Conservation (phyloP, 345 rosid species). For the Nephelium lappaceum region DNA sequence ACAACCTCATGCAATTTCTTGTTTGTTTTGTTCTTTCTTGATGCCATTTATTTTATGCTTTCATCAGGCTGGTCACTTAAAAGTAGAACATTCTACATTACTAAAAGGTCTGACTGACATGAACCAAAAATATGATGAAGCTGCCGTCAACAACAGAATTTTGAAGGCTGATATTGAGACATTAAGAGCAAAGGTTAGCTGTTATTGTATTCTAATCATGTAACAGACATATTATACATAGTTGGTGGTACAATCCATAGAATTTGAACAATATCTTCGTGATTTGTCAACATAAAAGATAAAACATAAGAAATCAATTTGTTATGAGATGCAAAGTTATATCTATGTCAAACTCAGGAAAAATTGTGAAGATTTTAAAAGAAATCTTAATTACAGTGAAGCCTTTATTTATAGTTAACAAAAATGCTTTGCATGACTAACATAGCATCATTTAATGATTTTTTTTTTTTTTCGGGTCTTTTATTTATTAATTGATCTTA, state of each 20-base stretch:
- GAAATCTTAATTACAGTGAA: background rate
- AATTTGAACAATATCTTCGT: background rate
- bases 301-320: background rate
- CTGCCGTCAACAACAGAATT: constrained; percentile 86
- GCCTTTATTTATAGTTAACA: background rate
- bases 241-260: background rate
- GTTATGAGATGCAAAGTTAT: background rate
- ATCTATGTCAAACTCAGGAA: background rate
- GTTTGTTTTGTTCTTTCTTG: background rate
- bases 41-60: constrained; percentile 15
- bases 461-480: background rate
- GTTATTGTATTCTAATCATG: background rate
- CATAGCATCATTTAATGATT: background rate
- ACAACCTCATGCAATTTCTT: background rate
- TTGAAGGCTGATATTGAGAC: constrained; percentile 97
- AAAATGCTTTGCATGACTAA: background rate
- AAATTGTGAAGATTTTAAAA: background rate
- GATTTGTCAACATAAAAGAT: background rate
- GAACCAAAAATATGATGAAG: constrained; percentile 77
- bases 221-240: background rate
- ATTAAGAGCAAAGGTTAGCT: constrained; percentile 75
- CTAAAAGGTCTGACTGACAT: constrained; percentile 65
- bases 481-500: background rate
- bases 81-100: constrained; percentile 73
- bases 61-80: constrained; percentile 75